Evolutionary conservation across 768 basidiomycete genomes (phyloP).

Genomic region (Mycena vulgaris): DNA sequence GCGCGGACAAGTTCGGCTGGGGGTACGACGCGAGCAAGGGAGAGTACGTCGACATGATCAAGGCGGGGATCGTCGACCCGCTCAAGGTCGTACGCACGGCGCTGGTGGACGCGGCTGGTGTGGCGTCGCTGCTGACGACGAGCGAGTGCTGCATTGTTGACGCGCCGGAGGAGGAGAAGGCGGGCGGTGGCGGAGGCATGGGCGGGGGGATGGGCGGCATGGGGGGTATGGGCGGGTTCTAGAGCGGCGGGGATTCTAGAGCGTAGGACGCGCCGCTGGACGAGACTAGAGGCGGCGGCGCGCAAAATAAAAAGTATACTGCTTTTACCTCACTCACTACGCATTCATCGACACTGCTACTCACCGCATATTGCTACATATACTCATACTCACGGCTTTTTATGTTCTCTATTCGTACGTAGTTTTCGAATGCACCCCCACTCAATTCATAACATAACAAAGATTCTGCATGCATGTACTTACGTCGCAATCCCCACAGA

Average conservation of each 20-base stretch:
- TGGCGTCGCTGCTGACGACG: constrained; percentile 94
- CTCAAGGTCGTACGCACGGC: constrained; percentile 96
- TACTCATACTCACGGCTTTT: neutral
- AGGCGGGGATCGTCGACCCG: constrained; percentile 94
- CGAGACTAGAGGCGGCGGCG: neutral
- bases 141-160: constrained; percentile 95
- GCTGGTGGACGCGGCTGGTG: constrained; percentile 92
- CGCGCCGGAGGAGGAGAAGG: constrained; percentile 84
- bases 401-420: neutral
- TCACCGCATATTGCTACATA: neutral
- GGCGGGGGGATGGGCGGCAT: constrained; percentile 62
- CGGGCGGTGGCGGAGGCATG: constrained; percentile 73
- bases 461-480: no score
- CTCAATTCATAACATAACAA: neutral
- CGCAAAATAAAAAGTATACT: constrained; percentile 15
- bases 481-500: no score
- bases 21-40: constrained; percentile 95
- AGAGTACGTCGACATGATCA: constrained; percentile 96
- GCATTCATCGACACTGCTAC: neutral
- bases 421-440: constrained; percentile 1
- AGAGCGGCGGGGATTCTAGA: neutral
- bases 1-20: constrained; percentile 84
- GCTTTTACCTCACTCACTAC: constrained; percentile 2
- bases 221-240: constrained; percentile 49
- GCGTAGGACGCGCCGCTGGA: no score